These are phyloP conservation scores for Suillus luteus DNA, from an alignment of 768 basidiomycete genomes.

Conservation along the genomic window DNA sequence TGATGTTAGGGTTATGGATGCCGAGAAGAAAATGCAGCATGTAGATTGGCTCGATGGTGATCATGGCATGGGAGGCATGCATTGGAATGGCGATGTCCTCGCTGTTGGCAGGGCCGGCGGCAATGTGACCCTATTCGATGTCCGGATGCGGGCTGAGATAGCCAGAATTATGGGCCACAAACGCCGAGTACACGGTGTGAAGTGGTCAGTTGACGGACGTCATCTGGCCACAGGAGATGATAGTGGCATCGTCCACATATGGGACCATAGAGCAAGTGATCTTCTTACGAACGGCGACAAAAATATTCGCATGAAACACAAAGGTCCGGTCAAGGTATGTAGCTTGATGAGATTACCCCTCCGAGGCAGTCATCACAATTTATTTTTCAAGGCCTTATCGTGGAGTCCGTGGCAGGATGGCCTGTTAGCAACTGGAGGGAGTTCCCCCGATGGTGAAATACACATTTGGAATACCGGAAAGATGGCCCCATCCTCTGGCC, in stretches of 20 bases:
- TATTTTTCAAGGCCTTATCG: slow-evolving; percentile 54
- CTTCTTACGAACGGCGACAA: slow-evolving; percentile 34
- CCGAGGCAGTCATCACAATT: background rate
- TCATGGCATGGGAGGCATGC: slow-evolving; percentile 42
- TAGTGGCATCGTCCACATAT: slow-evolving; percentile 43
- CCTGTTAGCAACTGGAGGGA: slow-evolving; percentile 67
- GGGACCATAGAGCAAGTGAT: slow-evolving; percentile 42
- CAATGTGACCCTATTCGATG: slow-evolving; percentile 39
- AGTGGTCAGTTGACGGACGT: slow-evolving; percentile 42
- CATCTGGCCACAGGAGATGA: slow-evolving; percentile 45
- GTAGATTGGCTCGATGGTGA: slow-evolving; percentile 37
- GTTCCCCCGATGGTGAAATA: slow-evolving; percentile 60
- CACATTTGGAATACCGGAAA: slow-evolving; percentile 51
- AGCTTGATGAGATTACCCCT: background rate
- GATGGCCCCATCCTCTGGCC: slow-evolving; percentile 46
- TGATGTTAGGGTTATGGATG: slow-evolving; percentile 56
- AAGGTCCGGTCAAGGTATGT: slow-evolving; percentile 45
- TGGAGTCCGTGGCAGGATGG: slow-evolving; percentile 78
- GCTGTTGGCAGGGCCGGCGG: slow-evolving; percentile 44
- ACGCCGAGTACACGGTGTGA: slow-evolving; percentile 42
- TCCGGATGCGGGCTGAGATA: slow-evolving; percentile 33
- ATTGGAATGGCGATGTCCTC: slow-evolving; percentile 40
- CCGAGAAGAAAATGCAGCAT: slow-evolving; percentile 32
- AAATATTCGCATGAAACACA: slow-evolving; percentile 44
- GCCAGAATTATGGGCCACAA: slow-evolving; percentile 33